Percentiles rank a stretch among this genome's conserved stretches.
Evolutionary conservation across 2,329 filamentous ascomycete genomes (phyloP).

Genomic region (Colletotrichum musicola): DNA sequence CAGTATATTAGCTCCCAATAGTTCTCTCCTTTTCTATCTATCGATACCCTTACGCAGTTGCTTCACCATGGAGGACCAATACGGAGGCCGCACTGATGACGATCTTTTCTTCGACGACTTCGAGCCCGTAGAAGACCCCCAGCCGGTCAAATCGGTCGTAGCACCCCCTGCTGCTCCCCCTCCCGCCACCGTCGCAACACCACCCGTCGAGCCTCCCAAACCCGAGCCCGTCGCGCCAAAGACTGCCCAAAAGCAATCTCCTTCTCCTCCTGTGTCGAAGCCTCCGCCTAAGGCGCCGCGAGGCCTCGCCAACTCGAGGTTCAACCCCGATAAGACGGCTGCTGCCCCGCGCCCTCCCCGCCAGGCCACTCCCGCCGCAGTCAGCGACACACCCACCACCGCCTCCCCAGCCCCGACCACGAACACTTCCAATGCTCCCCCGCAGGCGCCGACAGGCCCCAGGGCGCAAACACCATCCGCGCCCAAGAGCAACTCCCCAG

Average conservation of each 20-base stretch:
- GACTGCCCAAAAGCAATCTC: conserved; percentile 4
- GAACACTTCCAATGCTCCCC: neutral
- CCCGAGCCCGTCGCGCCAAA: conserved; percentile 14
- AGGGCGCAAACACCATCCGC: conserved; percentile 14
- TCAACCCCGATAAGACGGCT: conserved; percentile 30
- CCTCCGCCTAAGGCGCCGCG: conserved; percentile 21
- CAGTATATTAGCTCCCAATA: neutral
- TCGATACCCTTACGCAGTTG: neutral
- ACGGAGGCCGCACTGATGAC: conserved; percentile 71
- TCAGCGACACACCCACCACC: neutral
- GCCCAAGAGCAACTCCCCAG: conserved; percentile 20
- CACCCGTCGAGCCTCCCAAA: conserved; percentile 21
- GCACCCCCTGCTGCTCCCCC: conserved; percentile 17
- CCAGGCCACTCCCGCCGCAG: conserved; percentile 20
- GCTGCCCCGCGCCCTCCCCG: conserved; percentile 32
- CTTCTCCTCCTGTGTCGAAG: conserved; percentile 1
- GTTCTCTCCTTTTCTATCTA: neutral
- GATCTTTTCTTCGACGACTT: conserved; percentile 74
- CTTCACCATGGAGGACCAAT: conserved; percentile 69
- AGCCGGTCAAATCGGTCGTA: conserved; percentile 21
- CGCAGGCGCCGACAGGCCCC: conserved; percentile 22
- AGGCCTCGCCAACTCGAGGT: conserved; percentile 31
- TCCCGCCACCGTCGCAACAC: conserved; percentile 24
- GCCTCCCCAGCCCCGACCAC: neutral
- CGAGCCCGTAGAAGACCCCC: conserved; percentile 55